phyloP scores from a whole-genome alignment of 2,329 filamentous ascomycete genomes.

The Botrytis squamosa region DNA sequence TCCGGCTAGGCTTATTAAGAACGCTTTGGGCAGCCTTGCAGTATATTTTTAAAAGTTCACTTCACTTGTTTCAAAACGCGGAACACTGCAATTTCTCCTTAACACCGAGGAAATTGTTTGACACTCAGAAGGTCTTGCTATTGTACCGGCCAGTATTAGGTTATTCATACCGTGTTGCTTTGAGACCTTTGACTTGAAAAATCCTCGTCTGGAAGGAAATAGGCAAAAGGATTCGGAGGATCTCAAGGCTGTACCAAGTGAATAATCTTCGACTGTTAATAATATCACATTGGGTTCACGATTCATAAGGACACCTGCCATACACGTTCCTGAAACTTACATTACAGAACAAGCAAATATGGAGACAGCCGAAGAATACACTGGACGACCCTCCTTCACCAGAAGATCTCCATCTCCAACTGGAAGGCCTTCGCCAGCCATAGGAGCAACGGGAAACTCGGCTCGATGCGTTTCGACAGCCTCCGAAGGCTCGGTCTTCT shows the following conservation, averaged over 20 bases:
- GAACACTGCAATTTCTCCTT: conserved; percentile 19
- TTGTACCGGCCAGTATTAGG: neutral
- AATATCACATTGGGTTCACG: neutral
- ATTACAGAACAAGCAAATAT: conserved; percentile 38
- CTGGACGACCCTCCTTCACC: conserved; percentile 35
- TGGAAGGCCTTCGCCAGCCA: conserved; percentile 59
- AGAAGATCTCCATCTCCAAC: conserved; percentile 62
- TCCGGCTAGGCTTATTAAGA: conserved; percentile 2
- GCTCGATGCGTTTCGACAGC: conserved; percentile 65
- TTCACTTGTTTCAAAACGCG: conserved; percentile 16
- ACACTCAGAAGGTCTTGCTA: conserved; percentile 21
- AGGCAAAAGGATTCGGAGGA: neutral
- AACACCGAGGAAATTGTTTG: conserved; percentile 22
- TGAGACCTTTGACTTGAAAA: neutral
- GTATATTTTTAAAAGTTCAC: conserved; percentile 7
- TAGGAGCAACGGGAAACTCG: conserved; percentile 57
- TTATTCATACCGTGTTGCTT: conserved; percentile 27
- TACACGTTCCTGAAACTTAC: neutral
- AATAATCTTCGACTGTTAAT: neutral
- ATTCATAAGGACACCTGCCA: neutral
- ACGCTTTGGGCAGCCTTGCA: conserved; percentile 18
- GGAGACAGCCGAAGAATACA: conserved; percentile 40
- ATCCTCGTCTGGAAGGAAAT: neutral
- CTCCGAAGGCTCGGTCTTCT: conserved; percentile 49
- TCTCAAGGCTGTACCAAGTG: neutral